Percentiles rank a stretch among this genome's conserved stretches.
phyloP scores from a whole-genome alignment of 495 filamentous ascomycete genomes.

The Podospora pseudocomata region DNA sequence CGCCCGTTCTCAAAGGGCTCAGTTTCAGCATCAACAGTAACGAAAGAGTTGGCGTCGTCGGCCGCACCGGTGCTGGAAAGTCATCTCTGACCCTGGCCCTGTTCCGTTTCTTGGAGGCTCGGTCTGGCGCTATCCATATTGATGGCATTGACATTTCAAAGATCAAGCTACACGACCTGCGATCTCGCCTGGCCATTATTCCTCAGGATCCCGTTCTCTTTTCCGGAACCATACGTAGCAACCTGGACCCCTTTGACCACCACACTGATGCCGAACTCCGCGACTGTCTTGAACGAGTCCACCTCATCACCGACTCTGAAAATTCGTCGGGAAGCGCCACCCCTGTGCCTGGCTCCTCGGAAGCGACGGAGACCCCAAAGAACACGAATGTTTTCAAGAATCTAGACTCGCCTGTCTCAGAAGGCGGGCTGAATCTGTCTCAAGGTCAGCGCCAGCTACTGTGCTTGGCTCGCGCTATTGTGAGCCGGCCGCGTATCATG shows the following conservation, averaged over 20 bases:
- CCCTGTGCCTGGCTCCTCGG: conserved; percentile 27
- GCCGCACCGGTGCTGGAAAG: conserved; percentile 84
- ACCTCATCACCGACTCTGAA: conserved; percentile 56
- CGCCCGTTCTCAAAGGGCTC: conserved; percentile 70
- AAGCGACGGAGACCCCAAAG: conserved; percentile 31
- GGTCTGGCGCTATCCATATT: conserved; percentile 65
- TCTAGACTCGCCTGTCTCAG: conserved; percentile 61
- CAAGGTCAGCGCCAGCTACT: conserved; percentile 88
- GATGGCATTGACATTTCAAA: conserved; percentile 75
- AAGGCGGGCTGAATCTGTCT: conserved; percentile 76
- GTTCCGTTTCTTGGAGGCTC: conserved; percentile 78
- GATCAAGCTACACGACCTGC: conserved; percentile 68
- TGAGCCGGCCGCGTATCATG: conserved; percentile 75
- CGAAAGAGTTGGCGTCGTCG: conserved; percentile 77
- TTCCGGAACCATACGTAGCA: conserved; percentile 76
- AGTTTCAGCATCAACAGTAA: conserved; percentile 66
- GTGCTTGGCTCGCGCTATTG: conserved; percentile 82
- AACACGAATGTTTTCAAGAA: conserved; percentile 63
- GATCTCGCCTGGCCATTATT: conserved; percentile 76
- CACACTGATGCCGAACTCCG: conserved; percentile 67
- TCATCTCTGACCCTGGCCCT: conserved; percentile 77
- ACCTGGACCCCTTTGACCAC: conserved; percentile 77
- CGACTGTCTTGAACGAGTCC: conserved; percentile 72
- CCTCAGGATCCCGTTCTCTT: conserved; percentile 80
- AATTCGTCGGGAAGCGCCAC: conserved; percentile 24